Evolutionary conservation across 2,329 filamentous ascomycete genomes (phyloP), one percentile per base, ranked within the genome.

Genomic region (Beauveria australis): DNA sequence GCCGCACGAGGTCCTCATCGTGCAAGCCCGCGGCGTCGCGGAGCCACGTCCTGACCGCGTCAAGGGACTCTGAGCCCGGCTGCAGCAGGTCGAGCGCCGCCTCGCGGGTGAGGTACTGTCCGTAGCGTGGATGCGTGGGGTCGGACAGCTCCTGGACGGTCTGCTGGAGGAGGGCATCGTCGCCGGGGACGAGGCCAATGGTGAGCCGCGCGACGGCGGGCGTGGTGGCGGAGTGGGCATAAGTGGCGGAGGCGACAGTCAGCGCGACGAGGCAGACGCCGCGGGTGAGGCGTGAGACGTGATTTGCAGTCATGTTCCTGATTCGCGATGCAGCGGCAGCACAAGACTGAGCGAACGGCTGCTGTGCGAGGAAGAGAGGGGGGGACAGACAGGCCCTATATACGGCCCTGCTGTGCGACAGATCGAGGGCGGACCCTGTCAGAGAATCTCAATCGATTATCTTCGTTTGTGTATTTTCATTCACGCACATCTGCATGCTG

Each of bases 71-170:
- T 9, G 68, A 65, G 16, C 68, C 73, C 0, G 81, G 81, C 5
- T 72, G 72, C 26, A 83, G 73, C 63, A 83, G 75, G 10, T 74
- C 72, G 59, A 78, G 76, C 59, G 82, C 77, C 63, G 81, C 76
- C 10, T 79, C 72, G 8, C 77, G 75, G 18, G 73, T 70, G 64
- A 82, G 75, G 64, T 82, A 76, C 48, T 76, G 72, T 19, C 81
- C 80, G 62, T 83, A 83, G 19, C 72, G 74, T 1, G 67, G 60
- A 60, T 78, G 73, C 5, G 69, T 71, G 0, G 81, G 81, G 0
- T 79, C 78, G 2, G 80, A 81, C 64, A 83, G 76, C 24, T 79
- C 73, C 48, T 76, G 64, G 12, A 83, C 70, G 2, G 76, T 74
- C 53, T 75, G 69, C 59, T 81, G 79, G 28, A 83, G 60, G 2